Base-by-base conservation (phyloP, 75 land plant species). In the Selaginella tamariscina region DNA sequence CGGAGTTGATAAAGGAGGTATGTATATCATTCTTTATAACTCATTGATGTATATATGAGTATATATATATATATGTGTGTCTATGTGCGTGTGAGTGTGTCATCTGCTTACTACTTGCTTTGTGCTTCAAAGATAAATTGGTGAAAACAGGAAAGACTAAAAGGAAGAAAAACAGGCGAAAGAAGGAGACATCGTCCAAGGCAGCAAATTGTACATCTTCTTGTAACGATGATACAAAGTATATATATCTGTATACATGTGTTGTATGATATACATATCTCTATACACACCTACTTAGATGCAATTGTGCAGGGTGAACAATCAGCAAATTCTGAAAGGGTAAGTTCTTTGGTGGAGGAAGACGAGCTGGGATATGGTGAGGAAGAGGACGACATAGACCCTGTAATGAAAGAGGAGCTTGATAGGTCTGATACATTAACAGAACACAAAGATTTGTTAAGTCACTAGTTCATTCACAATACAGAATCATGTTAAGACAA, bases 381-480 rank as follows among this genome's bases (percentile, higher is more conserved):
- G 24, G 77, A 70, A 8, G 74, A 73, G 21, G 77, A 75, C 54
- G 73, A 56, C 65, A 60, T 75, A 30, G 77, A 75, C 54, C 77
- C 77, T 32, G 67, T 30, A n/a, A 32, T 75, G 74, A 75, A 70
- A 59, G 77, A 75, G 68, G 64, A 60, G 32, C 54, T 75, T 24
- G 77, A 75, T 73, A 75, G 74, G 57, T 65, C n/a, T n/a, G n/a
- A n/a, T n/a, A n/a, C n/a, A n/a, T n/a, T n/a, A n/a, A n/a, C n/a
- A n/a, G n/a, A n/a, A n/a, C n/a, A n/a, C n/a, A n/a, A n/a, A n/a
- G n/a, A n/a, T n/a, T n/a, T n/a, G n/a, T n/a, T n/a, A n/a, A n/a
- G n/a, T n/a, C n/a, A n/a, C n/a, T n/a, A n/a, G n/a, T n/a, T n/a
- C n/a, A n/a, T n/a, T n/a, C n/a, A n/a, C n/a, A n/a, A n/a, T n/a